Evolutionary conservation across 257 asterid species (phyloP), one percentile per base, ranked within the genome.

Genomic region (Petrea volubilis): DNA sequence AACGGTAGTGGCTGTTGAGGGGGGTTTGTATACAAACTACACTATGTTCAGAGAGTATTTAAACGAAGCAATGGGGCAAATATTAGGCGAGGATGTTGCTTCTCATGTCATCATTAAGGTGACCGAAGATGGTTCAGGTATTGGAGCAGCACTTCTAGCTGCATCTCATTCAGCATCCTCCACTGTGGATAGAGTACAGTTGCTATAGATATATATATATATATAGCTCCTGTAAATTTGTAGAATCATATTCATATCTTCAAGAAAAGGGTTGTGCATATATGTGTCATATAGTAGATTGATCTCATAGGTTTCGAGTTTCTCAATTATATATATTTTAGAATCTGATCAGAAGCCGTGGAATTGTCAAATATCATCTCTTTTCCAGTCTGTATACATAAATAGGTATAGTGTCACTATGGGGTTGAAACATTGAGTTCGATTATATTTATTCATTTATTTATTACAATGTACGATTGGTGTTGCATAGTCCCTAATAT

Each of bases 81-180:
- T 92, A 66, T 50, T 92, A 40, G 96, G 98, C 7, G 96, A 89
- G 18, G 88, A 85, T 25, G 74, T 85, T n/a, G 87, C 92, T 8
- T 76, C 90, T 3, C 51, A 82, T 18, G 89, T 92, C 28, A 56
- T 88, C 17, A 86, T 92, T 25, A 83, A 70, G 79, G 90, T 71
- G 60, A 85, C 75, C 15, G 89, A 86, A 27, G 98, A 90, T 51
- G 98, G 98, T 27, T 86, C 96, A 6, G 96, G 98, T 53, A 85
- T 85, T 3, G 98, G 98, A 3, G 98, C 96, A 12, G 94, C 96
- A 14, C 88, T 92, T 58, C 82, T 92, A n/a, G 98, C 96, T 31
- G 96, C 96, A 4, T 78, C 92, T 56, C 86, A 85, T 79, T 79
- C 96, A 21, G 59, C 89, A 34, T 72, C 86, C 57, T 72, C 83